Base-by-base conservation (phyloP, 495 filamentous ascomycete species). In the Cryomyces antarcticus region DNA sequence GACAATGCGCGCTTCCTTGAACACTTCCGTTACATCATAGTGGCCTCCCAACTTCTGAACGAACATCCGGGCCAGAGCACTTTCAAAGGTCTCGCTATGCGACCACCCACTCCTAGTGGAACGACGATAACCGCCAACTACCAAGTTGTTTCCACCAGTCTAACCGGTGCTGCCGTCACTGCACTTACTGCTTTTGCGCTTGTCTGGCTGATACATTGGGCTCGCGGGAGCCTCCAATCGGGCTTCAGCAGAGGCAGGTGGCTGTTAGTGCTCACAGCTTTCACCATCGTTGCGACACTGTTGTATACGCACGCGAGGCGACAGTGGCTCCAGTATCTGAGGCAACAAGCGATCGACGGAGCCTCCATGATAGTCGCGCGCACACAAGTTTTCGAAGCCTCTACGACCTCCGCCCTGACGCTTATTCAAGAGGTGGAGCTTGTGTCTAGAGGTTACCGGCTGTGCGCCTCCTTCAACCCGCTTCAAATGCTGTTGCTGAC, bases 401-500 rank as follows among this genome's bases (percentile, higher is more conserved):
- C 81, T 30, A 78, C 73, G 31, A 78, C 78, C 41, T 76, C 84
- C 28, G 80, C 85, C 2, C 66, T 97, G 30, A 78, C 78, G 30
- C 72, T 95, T 41, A 80, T 97, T 46, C 88, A 96, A 62, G 89
- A 97, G 58, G 88, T 96, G 13, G 89, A 96, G 60, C 67, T 96
- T 40, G 88, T 96, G 9, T 88, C 88, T 34, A 73, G 88, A 50
- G 89, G 89, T 40, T 97, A 96, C 57, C 72, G 82, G 57, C 73
- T 97, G 83, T 88, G 62, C 64, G 75, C 57, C 29, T 38, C 31
- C 41, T 48, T 17, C 2, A 24, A 24, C 17, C 17, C 17, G 17
- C 17, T 24, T 24, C 17, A 24, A 24, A 24, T 24, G 17, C 17
- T 24, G 17, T 33, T 10, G 9, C 38, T 24, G 37, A 13, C 46